Evolutionary conservation across 1,139 yeast genomes (phyloP).

Genomic region (Nakaseomyces uthaithaninus): DNA sequence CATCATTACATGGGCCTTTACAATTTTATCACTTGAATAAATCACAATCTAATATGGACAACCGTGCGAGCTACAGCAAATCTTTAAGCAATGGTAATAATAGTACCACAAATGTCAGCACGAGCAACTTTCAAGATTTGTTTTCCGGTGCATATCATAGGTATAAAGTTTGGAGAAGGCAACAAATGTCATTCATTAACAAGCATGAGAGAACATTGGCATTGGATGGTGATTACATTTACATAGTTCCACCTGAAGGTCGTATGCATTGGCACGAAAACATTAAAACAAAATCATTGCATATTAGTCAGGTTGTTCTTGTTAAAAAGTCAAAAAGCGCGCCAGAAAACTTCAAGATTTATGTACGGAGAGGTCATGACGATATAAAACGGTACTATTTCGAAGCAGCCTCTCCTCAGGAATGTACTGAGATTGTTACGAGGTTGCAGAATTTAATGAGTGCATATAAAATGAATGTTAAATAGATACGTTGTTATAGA

Average conservation of each 20-base stretch:
- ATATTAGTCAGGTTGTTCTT: constrained; percentile 67
- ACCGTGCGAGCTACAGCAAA: not conserved
- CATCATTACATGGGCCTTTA: constrained; percentile 25
- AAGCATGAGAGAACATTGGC: constrained; percentile 79
- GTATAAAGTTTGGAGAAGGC: constrained; percentile 82
- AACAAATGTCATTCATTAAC: constrained; percentile 66
- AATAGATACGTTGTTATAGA: constrained; percentile 38
- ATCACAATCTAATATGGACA: constrained; percentile 15
- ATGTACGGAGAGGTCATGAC: constrained; percentile 53
- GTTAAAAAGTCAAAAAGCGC: constrained; percentile 73
- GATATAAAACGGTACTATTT: constrained; percentile 76
- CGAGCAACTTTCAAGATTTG: constrained; percentile 26
- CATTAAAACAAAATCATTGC: constrained; percentile 81
- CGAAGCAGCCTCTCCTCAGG: constrained; percentile 58
- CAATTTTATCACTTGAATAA: constrained; percentile 18
- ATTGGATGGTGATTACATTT: constrained; percentile 88
- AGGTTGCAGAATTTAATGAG: constrained; percentile 49
- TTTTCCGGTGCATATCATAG: constrained; percentile 38
- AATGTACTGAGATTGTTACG: constrained; percentile 68
- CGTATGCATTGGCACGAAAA: constrained; percentile 58
- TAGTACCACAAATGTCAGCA: constrained; percentile 10
- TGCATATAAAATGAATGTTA: constrained; percentile 45
- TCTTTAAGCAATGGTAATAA: not conserved
- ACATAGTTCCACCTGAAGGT: constrained; percentile 76
- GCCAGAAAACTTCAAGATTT: constrained; percentile 74